Evolutionary conservation across 2,329 filamentous ascomycete genomes (phyloP).

Genomic region (Stenocarpella maydis): DNA sequence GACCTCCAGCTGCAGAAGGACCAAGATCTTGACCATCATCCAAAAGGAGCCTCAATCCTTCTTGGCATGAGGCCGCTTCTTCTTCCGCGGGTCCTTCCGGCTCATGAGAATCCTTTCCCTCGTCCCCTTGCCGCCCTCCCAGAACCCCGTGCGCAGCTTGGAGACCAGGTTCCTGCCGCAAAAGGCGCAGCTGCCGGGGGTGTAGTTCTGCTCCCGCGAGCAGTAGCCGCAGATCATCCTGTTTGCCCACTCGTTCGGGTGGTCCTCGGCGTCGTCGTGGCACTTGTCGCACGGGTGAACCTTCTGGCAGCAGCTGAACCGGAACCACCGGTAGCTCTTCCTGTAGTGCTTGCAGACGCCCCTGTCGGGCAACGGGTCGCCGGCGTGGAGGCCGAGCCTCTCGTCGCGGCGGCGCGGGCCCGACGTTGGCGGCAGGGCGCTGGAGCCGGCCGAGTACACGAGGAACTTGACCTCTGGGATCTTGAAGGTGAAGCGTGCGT

Average conservation of each 20-base stretch:
- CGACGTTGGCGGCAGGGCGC: slow-evolving; percentile 41
- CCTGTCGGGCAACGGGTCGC: slow-evolving; percentile 61
- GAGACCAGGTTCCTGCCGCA: slow-evolving; percentile 77
- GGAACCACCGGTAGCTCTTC: slow-evolving; percentile 69
- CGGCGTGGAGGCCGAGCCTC: slow-evolving; percentile 64
- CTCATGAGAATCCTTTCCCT: slow-evolving; percentile 76
- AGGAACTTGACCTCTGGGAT: slow-evolving; percentile 83
- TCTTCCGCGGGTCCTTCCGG: slow-evolving; percentile 78
- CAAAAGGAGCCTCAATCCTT: slow-evolving; percentile 42
- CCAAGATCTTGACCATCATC: rapidly evolving
- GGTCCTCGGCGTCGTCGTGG: slow-evolving; percentile 75
- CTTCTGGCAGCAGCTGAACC: slow-evolving; percentile 68
- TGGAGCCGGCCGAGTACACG: slow-evolving; percentile 67
- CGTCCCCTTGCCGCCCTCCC: slow-evolving; percentile 89
- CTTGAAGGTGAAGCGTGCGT: slow-evolving; percentile 81
- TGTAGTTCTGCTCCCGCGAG: slow-evolving; percentile 81
- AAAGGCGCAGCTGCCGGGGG: slow-evolving; percentile 76
- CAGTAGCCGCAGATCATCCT: slow-evolving; percentile 85
- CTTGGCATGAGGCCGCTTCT: slow-evolving; percentile 64
- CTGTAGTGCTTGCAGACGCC: slow-evolving; percentile 67
- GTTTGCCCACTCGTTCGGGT: slow-evolving; percentile 82
- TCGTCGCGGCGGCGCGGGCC: slow-evolving; percentile 58
- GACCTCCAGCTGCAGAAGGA: not conserved
- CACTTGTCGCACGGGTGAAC: slow-evolving; percentile 74
- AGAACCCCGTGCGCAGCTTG: slow-evolving; percentile 74